Evolutionary conservation across 179 eudicot species (phyloP).

Genomic region (Carnegiea gigantea): DNA sequence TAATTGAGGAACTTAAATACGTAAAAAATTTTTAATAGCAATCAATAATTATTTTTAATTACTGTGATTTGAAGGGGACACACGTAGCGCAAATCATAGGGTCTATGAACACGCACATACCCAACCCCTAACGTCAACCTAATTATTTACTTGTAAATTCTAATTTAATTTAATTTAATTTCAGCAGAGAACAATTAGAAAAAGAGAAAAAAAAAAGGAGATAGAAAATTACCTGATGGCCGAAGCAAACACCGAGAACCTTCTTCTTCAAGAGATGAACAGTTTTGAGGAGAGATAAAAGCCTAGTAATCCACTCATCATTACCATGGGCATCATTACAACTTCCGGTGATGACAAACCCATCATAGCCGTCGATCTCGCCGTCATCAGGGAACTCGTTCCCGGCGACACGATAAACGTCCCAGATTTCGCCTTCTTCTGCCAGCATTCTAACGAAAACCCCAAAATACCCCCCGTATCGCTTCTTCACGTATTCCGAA

Average conservation of each 20-base stretch:
- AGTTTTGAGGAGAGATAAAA: constrained; percentile 46
- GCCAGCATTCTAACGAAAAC: constrained; percentile 69
- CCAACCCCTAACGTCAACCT: not conserved
- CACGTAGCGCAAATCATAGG: not conserved
- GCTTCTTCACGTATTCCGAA: constrained; percentile 73
- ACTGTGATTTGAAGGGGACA: not conserved
- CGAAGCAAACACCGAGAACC: constrained; percentile 90
- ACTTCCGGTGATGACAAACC: constrained; percentile 91
- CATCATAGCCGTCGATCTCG: constrained; percentile 53
- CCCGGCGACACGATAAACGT: constrained; percentile 44
- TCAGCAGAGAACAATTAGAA: no score
- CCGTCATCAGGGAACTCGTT: constrained; percentile 68
- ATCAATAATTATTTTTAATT: not conserved
- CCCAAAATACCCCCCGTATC: constrained; percentile 79
- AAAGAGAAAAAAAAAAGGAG: not conserved
- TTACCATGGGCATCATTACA: constrained; percentile 79
- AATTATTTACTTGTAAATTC: not conserved
- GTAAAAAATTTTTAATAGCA: no score
- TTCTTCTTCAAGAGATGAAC: constrained; percentile 65
- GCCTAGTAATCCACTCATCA: constrained; percentile 63
- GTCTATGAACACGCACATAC: not conserved
- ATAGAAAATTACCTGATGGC: constrained; percentile 66
- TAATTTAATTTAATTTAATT: no score
- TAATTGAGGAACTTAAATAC: no score
- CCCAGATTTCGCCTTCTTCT: constrained; percentile 85